phyloP scores from a whole-genome alignment of 805 yeast genomes.

The Ogataea thermomethanolica region DNA sequence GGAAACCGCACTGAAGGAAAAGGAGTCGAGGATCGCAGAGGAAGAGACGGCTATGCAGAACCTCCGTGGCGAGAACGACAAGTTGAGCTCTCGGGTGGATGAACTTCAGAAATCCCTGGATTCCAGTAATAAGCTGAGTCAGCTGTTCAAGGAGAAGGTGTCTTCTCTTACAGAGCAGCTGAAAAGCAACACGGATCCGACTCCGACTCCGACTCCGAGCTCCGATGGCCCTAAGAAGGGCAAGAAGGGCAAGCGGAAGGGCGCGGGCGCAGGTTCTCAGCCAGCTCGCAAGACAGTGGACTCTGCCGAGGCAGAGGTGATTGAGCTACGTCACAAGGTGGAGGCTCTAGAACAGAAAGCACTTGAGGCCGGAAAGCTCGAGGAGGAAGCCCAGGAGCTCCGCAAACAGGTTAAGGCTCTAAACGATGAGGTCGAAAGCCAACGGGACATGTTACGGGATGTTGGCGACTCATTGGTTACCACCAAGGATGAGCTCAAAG shows the following conservation, averaged over 20 bases:
- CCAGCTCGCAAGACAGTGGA: background rate
- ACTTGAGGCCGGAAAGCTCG: slow-evolving; percentile 2
- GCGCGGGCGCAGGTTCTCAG: slow-evolving; percentile 1
- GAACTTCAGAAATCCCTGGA: slow-evolving; percentile 23
- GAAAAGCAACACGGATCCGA: slow-evolving; percentile 4
- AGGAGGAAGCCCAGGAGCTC: slow-evolving; percentile 13
- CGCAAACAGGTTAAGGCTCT: slow-evolving; percentile 38
- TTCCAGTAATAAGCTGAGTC: slow-evolving; percentile 22
- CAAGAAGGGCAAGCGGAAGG: slow-evolving; percentile 22
- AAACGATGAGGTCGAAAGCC: slow-evolving; percentile 60
- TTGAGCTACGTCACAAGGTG: slow-evolving; percentile 27
- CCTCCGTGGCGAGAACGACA: slow-evolving; percentile 1
- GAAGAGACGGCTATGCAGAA: background rate
- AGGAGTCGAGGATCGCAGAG: background rate
- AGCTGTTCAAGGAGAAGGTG: slow-evolving; percentile 28
- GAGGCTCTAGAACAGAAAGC: slow-evolving; percentile 16
- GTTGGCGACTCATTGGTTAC: slow-evolving; percentile 79
- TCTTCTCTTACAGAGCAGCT: slow-evolving; percentile 19
- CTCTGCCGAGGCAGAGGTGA: slow-evolving; percentile 16
- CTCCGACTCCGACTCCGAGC: background rate
- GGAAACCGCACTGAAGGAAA: slow-evolving; percentile 1
- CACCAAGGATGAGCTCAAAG: slow-evolving; percentile 51
- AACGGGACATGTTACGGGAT: slow-evolving; percentile 71
- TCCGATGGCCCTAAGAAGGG: slow-evolving; percentile 12
- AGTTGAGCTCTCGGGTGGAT: slow-evolving; percentile 5